Base-by-base conservation (phyloP, 2,329 filamentous ascomycete species). In the Xylaria polymorpha region DNA sequence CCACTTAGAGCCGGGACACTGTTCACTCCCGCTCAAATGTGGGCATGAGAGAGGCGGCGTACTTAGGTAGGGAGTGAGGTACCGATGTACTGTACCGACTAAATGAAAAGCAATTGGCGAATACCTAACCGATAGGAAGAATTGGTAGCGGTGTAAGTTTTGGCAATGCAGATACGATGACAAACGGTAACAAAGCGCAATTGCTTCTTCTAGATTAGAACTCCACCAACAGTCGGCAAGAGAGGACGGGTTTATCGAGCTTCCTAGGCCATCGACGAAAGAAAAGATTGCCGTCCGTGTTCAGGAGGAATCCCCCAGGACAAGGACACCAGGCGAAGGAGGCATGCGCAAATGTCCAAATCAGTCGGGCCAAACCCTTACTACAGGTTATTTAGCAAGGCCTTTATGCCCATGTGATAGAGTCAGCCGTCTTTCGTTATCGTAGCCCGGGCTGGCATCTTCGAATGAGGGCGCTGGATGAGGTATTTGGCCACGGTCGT, bases 161-260 rank as follows among this genome's bases (percentile, higher is more conserved):
- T 39, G 43, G 39, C 50, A 50, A 71, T 60, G 68, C 64, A 64
- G 66, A 68, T 61, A 72, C 65, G 66, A 71, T 67, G 72, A 69
- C 69, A 74, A 74, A 73, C 74, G 73, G 71, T 71, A 67, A 50
- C 50, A 48, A 48, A 55, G 55, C 56, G 65, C 71, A 67, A 69
- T 75, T 76, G 71, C 73, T 75, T 73, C 72, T 75, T 77, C 71
- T 66, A 74, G 72, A 53, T 65, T 70, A 71, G 65, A 74, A 72
- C 71, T 70, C 75, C 75, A 74, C 75, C 64, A 67, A 70, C 57
- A 62, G 58, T 67, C 67, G 68, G 66, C 67, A 67, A 72, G 20
- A 60, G 41, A 72, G 64, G 37, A 66, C 53, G 66, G 61, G 39
- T 65, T 59, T 63, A 25, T 66, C 41, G 61, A 63, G 55, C 53